Percentiles rank a stretch among this genome's conserved stretches.
phyloP scores from a whole-genome alignment of 768 basidiomycete genomes.

The Saitozyma podzolica region DNA sequence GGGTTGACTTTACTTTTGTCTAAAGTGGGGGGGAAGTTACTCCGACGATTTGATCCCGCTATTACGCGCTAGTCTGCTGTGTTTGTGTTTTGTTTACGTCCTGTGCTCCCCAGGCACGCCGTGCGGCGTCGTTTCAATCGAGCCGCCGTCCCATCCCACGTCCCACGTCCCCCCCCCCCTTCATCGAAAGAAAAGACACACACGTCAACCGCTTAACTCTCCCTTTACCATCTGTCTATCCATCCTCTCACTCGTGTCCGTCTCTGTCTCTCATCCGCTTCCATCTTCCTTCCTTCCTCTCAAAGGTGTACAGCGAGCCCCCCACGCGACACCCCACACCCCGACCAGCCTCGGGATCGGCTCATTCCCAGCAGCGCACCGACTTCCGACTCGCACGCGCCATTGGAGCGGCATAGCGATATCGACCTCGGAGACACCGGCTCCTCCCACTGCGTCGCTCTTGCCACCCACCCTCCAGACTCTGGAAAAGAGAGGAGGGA shows the following conservation, averaged over 20 bases:
- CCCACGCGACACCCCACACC: too few species aligned
- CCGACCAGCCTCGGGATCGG: too few species aligned
- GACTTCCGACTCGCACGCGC: not conserved
- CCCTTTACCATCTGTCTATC: not conserved
- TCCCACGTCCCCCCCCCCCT: not conserved
- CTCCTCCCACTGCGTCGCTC: not conserved
- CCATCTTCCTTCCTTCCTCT: not conserved
- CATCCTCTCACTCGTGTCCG: not conserved
- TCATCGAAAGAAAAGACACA: not conserved
- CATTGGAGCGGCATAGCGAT: not conserved
- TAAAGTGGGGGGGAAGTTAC: too few species aligned
- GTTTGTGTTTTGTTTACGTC: too few species aligned
- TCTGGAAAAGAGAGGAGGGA: not conserved
- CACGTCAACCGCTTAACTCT: not conserved
- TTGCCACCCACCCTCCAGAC: not conserved
- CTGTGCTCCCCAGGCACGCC: too few species aligned
- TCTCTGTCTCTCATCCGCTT: not conserved
- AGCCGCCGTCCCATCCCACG: not conserved
- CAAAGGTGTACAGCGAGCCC: too few species aligned
- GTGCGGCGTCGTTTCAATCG: not conserved
- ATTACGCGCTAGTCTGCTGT: not conserved
- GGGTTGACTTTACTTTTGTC: too few species aligned
- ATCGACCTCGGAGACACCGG: not conserved
- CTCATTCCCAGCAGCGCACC: too few species aligned
- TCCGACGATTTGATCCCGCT: slow-evolving; percentile 2